Evolutionary conservation across 441 rosid genomes (phyloP), one percentile per base, ranked within the genome.

Genomic region (Capsella rubella): DNA sequence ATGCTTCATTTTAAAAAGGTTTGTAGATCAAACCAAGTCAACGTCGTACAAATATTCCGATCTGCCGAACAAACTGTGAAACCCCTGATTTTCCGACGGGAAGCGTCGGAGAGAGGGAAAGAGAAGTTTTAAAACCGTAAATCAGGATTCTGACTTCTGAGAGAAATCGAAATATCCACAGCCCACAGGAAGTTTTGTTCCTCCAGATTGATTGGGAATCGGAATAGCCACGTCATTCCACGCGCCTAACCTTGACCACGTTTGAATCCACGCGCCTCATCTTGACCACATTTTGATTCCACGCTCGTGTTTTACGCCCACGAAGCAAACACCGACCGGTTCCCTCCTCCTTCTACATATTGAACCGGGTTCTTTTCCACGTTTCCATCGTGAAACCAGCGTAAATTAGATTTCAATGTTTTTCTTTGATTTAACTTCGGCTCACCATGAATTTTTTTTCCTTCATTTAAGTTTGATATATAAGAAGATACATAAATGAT

Each of bases 1-100:
- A 14, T 82, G 91, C 82, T 82, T 85, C 90, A 85, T 88, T 13
- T 10, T 29, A 34, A 39, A 12, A 54, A 71, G 47, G 46, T 35
- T 35, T 42, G 10, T 11, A 43, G 51, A 60, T 4, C 9, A 27
- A 64, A 39, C 29, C 53, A 16, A 60, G 18, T 58, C 35, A 59
- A 76, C 51, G 51, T 1, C 51, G 51, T 16, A 21, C 4, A 29
- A 50, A 21, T 12, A 32, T 1, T 5, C 68, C 58, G 62, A 71
- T 57, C 40, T 50, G 67, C 7, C 57, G 29, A 32, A 34, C 3
- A 29, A 60, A 59, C 3, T 40, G 11, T 39, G 61, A 18, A 54
- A 74, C 60, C 77, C 77, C 40, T 14, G 16, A 6, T 65, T 11
- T 21, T 54, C 77, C 77, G 74, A 72, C 77, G 77, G 31, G 70